Base-by-base conservation (phyloP, 768 basidiomycete species). In the Amanita rubescens region DNA sequence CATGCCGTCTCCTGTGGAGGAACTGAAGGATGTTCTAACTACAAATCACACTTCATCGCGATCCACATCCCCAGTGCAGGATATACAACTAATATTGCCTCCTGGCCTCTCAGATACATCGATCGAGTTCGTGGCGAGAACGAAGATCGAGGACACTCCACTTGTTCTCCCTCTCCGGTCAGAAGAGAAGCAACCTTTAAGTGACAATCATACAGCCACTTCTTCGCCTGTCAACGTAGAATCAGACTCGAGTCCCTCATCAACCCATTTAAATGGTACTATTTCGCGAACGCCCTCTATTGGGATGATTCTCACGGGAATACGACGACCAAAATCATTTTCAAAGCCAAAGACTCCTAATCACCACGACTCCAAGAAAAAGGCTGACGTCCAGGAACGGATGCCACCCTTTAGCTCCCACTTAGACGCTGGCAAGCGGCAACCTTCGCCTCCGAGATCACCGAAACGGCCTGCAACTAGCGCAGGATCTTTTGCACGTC, bases 371-470 rank as follows among this genome's bases (percentile, higher is more conserved):
- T 9, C 37, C 8, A 51, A n/a, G 34, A 27, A 33, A 35, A 53
- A 37, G 14, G 17, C 20, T 10, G 17, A 41, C 24, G 19, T 53
- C n/a, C 48, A 22, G 22, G 53, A 39, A 25, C 34, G 35, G 19
- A 20, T 12, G 7, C 15, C 25, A 19, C 33, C 12, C 11, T 9
- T 8, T 33, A 44, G 30, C 27, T 10, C 12, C 14, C 37, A 22
- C 27, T 53, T 34, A 7, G 43, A 37, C 39, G 27, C 41, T 32
- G 14, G 35, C 35, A 39, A 60, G 46, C 57, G 57, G 6, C 58
- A 56, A 17, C 65, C 63, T 20, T 63, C 67, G 47, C 52, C 67
- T 48, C 62, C 66, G 0, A 57, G 59, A 19, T 41, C 34, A 10
- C 57, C 60, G 11, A 49, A 49, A 37, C 41, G 35, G 24, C 30